Conservation (phyloP, 2,329 filamentous ascomycete species). For the Fusarium camptoceras region DNA sequence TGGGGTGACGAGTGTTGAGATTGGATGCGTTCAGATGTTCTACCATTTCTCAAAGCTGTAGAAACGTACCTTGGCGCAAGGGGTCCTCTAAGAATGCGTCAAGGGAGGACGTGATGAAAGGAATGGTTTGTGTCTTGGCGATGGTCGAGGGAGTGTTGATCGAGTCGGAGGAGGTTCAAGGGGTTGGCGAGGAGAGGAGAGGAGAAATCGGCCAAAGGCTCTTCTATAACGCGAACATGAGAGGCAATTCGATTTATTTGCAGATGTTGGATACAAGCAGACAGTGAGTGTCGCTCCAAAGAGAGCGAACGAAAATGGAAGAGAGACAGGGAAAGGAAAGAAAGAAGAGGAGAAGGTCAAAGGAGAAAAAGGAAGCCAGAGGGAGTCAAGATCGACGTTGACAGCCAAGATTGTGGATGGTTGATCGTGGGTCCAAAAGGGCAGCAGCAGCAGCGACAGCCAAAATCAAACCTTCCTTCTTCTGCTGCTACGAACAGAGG, state of each 20-base stretch:
- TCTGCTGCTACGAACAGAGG: background rate
- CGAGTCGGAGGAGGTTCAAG: conserved; percentile 18
- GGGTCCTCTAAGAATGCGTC: conserved; percentile 21
- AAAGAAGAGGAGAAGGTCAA: conserved; percentile 17
- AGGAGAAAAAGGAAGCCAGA: conserved; percentile 36
- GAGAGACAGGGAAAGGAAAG: conserved; percentile 10
- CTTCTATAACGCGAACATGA: conserved; percentile 54
- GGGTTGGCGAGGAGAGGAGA: conserved; percentile 30
- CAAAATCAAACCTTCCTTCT: background rate
- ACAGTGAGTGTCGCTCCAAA: conserved; percentile 35
- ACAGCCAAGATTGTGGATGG: conserved; percentile 30
- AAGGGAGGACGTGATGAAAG: conserved; percentile 25
- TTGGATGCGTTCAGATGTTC: background rate
- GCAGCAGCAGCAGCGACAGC: background rate
- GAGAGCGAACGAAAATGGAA: conserved; percentile 28
- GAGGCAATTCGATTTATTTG: conserved; percentile 32
- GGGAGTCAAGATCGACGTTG: conserved; percentile 41
- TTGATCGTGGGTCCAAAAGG: conserved; percentile 40
- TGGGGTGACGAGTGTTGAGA: conserved; percentile 37
- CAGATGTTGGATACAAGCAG: conserved; percentile 4
- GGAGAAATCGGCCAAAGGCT: conserved; percentile 40
- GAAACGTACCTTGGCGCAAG: conserved; percentile 39
- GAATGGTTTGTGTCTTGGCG: conserved; percentile 23
- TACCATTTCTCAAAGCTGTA: conserved; percentile 7
- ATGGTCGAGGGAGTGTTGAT: conserved; percentile 33